These are phyloP conservation scores for Salix purpurea DNA, from an alignment of 345 rosid genomes.

Conservation along the genomic window DNA sequence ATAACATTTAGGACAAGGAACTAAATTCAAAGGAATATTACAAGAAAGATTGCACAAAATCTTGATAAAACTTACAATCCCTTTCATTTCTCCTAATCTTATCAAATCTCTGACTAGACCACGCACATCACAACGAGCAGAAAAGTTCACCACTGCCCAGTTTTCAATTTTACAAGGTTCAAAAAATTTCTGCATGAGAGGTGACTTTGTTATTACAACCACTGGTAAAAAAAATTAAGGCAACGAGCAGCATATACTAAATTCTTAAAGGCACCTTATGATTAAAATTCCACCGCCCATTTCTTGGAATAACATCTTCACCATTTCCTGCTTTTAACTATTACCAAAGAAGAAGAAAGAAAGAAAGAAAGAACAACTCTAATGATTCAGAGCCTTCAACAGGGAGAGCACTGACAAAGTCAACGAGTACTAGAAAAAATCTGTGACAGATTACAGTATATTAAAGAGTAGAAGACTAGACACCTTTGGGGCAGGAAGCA, in stretches of 20 bases:
- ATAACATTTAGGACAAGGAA: not conserved
- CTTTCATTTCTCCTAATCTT: slow-evolving; percentile 26
- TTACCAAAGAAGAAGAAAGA: not conserved
- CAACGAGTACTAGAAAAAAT: not conserved
- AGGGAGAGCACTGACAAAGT: not conserved
- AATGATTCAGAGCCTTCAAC: not conserved
- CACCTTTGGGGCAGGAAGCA: slow-evolving; percentile 72
- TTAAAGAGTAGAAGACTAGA: not conserved
- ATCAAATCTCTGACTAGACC: slow-evolving; percentile 13
- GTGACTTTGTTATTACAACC: not conserved
- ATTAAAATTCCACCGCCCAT: slow-evolving; percentile 35
- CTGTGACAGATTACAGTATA: not conserved
- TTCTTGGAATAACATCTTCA: slow-evolving; percentile 26
- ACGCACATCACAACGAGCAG: slow-evolving; percentile 18
- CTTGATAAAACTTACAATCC: slow-evolving; percentile 24
- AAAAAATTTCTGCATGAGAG: slow-evolving; percentile 16
- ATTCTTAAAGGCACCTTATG: slow-evolving; percentile 16
- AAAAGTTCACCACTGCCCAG: slow-evolving; percentile 35
- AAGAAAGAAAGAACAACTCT: not conserved
- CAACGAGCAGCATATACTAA: not conserved
- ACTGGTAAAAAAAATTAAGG: not conserved
- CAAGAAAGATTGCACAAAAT: not conserved
- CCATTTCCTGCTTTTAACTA: slow-evolving; percentile 36
- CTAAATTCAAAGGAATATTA: not conserved
- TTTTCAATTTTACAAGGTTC: slow-evolving; percentile 14